phyloP scores from a whole-genome alignment of 768 basidiomycete genomes.

The Agaricus sinodeliciosus region DNA sequence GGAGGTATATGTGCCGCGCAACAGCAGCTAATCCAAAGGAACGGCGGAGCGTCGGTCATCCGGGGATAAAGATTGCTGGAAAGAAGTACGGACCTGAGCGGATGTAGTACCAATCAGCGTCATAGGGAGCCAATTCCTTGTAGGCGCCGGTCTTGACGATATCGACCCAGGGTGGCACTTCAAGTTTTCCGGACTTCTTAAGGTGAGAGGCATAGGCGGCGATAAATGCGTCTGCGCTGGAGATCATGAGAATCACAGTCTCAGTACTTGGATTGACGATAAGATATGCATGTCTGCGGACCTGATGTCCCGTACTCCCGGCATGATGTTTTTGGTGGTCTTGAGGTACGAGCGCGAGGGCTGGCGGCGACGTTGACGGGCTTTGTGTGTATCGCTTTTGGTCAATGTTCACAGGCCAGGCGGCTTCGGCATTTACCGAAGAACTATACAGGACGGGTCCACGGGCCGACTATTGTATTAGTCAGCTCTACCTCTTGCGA shows the following conservation, averaged over 20 bases:
- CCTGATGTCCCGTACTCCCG: conserved; percentile 81
- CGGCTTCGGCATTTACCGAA: conserved; percentile 33
- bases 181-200: conserved; percentile 98
- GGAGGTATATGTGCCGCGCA: conserved; percentile 99
- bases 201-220: conserved; percentile 91
- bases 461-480: conserved; percentile 10
- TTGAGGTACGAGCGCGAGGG: conserved; percentile 42
- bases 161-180: conserved; percentile 98
- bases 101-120: conserved; percentile 99
- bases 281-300: conserved; percentile 19
- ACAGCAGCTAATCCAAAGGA: conserved; percentile 62
- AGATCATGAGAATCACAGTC: conserved; percentile 15
- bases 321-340: conserved; percentile 51
- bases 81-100: conserved; percentile 73
- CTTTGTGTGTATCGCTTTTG: conserved; percentile 38
- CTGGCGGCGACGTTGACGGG: conserved; percentile 44
- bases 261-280: conserved; percentile 12
- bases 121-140: conserved; percentile 99
- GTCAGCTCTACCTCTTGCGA: conserved; percentile 18
- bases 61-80: not conserved
- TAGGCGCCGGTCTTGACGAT: conserved; percentile 96
- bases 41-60: not conserved
- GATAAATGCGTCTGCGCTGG: conserved; percentile 91
- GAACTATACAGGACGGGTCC: conserved; percentile 34
- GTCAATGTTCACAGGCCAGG: conserved; percentile 17